Conservation (phyloP, 768 basidiomycete genomes). For the Paxillus ammoniavirescens region DNA sequence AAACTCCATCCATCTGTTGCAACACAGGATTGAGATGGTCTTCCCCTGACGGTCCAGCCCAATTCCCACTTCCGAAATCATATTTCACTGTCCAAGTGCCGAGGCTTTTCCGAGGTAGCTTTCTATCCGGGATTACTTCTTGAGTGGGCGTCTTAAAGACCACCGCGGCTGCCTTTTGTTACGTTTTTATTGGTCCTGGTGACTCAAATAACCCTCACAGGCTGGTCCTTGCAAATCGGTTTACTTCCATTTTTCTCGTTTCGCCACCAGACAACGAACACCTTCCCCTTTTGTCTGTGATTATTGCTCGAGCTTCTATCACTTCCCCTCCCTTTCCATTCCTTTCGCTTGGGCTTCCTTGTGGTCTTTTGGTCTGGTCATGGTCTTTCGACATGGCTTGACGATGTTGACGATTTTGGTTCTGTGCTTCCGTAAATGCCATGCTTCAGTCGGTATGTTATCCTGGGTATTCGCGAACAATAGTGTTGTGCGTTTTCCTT, state of each 20-base stretch:
- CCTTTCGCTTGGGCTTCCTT: not conserved
- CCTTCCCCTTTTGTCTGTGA: not conserved
- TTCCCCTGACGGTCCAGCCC: not conserved
- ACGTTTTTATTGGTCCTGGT: constrained; percentile 1
- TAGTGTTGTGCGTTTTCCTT: constrained; percentile 5
- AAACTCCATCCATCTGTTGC: too few species aligned
- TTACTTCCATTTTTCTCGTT: not conserved
- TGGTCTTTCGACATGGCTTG: constrained; percentile 4
- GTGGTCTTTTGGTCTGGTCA: constrained; percentile 9
- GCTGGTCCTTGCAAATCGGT: constrained; percentile 13
- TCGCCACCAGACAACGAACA: not conserved
- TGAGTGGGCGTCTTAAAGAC: constrained; percentile 4
- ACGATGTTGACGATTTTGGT: not conserved
- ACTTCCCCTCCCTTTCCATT: not conserved
- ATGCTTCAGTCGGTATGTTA: not conserved
- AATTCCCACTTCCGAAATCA: not conserved
- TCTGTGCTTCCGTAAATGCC: constrained; percentile 1
- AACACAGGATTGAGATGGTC: not conserved
- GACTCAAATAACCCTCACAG: constrained; percentile 8
- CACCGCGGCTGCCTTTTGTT: not conserved
- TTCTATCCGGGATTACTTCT: not conserved
- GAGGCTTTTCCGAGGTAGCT: not conserved
- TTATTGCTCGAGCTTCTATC: not conserved
- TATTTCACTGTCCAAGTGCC: too few species aligned
- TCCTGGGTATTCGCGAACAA: constrained; percentile 1